Conservation (phyloP, 2,329 filamentous ascomycete species). For the Daldinia sp. region DNA sequence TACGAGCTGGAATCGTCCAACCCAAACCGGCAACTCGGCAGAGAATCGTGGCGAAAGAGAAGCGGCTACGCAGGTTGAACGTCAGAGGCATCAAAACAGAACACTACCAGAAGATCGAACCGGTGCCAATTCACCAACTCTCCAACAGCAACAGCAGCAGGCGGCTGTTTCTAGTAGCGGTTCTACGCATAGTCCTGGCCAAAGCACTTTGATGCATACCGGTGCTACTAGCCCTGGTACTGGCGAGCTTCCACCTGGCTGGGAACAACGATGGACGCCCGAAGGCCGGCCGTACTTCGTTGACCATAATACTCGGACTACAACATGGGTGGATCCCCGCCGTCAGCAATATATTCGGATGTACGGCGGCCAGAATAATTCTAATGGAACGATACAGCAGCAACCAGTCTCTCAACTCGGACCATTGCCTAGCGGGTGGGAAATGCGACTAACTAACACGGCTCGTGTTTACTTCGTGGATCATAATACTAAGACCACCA, state of each 20-base stretch:
- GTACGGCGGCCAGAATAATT: conserved; percentile 88
- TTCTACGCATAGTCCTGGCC: conserved; percentile 52
- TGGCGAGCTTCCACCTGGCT: conserved; percentile 92
- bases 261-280: conserved; percentile 95
- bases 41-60: conserved; percentile 83
- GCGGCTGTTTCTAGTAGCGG: conserved; percentile 35
- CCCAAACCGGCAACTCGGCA: conserved; percentile 73
- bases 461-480: conserved; percentile 98
- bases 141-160: conserved; percentile 61
- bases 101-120: conserved; percentile 96
- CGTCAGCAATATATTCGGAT: conserved; percentile 98
- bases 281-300: conserved; percentile 97
- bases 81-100: conserved; percentile 91
- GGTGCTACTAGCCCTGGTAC: conserved; percentile 93
- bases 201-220: conserved; percentile 89
- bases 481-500: conserved; percentile 99
- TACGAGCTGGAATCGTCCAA: conserved; percentile 94
- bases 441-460: conserved; percentile 99
- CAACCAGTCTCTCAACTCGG: conserved; percentile 97
- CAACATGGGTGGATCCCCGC: conserved; percentile 97
- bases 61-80: conserved; percentile 90
- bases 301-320: conserved; percentile 97
- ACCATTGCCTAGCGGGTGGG: conserved; percentile 95
- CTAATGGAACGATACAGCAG: conserved; percentile 89
- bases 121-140: conserved; percentile 87